Percentiles rank a stretch among this genome's conserved stretches.
These are phyloP conservation scores for Dothistroma septosporum DNA, from an alignment of 2,329 filamentous ascomycete genomes.

Conservation along the genomic window DNA sequence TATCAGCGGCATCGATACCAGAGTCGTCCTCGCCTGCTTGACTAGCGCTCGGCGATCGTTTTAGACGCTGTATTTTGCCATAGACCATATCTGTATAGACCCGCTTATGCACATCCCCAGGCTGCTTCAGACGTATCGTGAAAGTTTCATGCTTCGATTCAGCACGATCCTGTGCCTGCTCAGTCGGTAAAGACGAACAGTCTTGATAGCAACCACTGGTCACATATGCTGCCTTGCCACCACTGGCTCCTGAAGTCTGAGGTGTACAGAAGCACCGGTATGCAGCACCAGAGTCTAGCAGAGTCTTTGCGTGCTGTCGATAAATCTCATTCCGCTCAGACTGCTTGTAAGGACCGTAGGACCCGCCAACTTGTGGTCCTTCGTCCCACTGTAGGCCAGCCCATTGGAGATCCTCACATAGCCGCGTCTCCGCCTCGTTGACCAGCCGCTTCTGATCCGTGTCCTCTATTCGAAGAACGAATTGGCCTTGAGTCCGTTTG, in stretches of 20 bases:
- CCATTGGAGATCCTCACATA: conserved; percentile 82
- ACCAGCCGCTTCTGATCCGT: conserved; percentile 91
- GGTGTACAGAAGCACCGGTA: conserved; percentile 90
- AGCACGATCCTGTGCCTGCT: conserved; percentile 68
- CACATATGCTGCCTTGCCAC: conserved; percentile 62
- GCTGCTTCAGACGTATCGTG: conserved; percentile 70
- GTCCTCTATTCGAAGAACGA: conserved; percentile 87
- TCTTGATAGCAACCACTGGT: conserved; percentile 63
- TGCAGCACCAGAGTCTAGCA: conserved; percentile 68
- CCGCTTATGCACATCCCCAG: conserved; percentile 55
- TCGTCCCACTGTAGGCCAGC: conserved; percentile 91
- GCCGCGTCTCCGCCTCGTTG: conserved; percentile 67
- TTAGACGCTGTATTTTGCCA: conserved; percentile 53
- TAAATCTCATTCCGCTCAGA: conserved; percentile 77
- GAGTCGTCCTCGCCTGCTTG: conserved; percentile 31
- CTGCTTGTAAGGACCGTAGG: conserved; percentile 82
- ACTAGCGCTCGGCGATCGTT: conserved; percentile 27
- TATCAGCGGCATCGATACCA: conserved; percentile 65
- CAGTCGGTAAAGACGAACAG: conserved; percentile 63
- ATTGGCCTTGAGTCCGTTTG: conserved; percentile 80
- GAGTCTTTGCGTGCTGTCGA: conserved; percentile 60
- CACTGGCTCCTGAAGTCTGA: conserved; percentile 30
- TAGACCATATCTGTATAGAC: conserved; percentile 74
- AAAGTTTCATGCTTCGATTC: conserved; percentile 61
- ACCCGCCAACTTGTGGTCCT: conserved; percentile 77